Evolutionary conservation across 257 asterid species (phyloP), one percentile per base, ranked within the genome.

Genomic region (Solanum dulcamara): DNA sequence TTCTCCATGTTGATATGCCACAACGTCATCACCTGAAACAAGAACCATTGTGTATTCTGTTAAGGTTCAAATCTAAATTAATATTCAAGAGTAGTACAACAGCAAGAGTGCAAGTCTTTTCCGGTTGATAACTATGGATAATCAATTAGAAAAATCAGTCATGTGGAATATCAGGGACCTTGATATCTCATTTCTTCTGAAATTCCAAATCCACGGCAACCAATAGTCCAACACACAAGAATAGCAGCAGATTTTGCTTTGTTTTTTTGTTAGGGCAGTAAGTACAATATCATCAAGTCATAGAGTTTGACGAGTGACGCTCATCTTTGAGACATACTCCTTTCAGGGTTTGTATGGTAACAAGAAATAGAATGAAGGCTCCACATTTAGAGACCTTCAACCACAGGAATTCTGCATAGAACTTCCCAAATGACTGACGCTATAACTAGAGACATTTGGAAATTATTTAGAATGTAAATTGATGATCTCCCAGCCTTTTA

Each of bases 11-110:
- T 85, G 89, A 86, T 93, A 91, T 50, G 93, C 93, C 87, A 95
- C 98, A 83, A 93, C 96, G 68, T 95, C 96, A 87, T 95, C 98
- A 71, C 92, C 98, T 95, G 93, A 62, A 92, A 88, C 86, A 89
- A 59, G 83, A 77, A 77, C 62, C 64, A 77, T 17, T 46, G 48
- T 77, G 64, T 17, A 28, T 77, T 46, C 83, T 5, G 40, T 77
- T 46, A 77, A 46, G 83, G 62, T 77, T 77, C 5, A 77, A 28
- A 46, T 26, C 38, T 46, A 17, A 24, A 24, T 75, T 77, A 42
- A 77, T 77, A 30, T 46, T 28, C 64, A 46, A 38, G 50, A 38
- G 40, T n/a, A 74, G 51, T 12, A 74, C 57, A 42, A 74, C 35
- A 77, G 28, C 83, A 77, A 46, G 62, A 77, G 42, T 26, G 83